Evolutionary conservation across 1,139 yeast genomes (phyloP), one percentile per base, ranked within the genome.

Genomic region (Sugiyamaella paludigena): DNA sequence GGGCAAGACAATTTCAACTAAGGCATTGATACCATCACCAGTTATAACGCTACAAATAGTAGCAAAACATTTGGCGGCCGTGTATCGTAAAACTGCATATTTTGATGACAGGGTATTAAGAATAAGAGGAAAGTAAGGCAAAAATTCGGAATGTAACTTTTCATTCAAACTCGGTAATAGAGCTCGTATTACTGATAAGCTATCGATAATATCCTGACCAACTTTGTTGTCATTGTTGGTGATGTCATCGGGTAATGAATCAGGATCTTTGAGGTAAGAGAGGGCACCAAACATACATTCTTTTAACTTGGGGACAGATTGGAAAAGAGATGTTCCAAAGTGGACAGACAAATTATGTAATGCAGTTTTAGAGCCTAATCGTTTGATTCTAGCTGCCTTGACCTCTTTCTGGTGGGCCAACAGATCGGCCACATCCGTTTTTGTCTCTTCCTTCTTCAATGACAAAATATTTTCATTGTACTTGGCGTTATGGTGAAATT

Each of bases 1-100:
- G 1, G 98, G 97, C 37, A 94, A 70, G 1, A 92, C 76, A 9
- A 78, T 72, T 55, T 84, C 83, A n/a, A 94, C 92, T 54, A 91
- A 74, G 56, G 81, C 81, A 5, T 94, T 84, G 66, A 94, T 86
- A 1, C 89, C 88, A 38, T 75, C 73, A 0, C 86, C 75, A 2
- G 96, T 91, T 45, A 81, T 72, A 1, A 81, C 81, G n/a, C 81
- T 77, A 54, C 96, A 84, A 30, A 91, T 74, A 0, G 87, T 80
- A 0, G 98, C 92, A 61, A 92, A 78, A 57, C 96, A 87, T 66
- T 88, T 88, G 1, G 98, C 92, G 1, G 96, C 83, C 0, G 96
- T 84, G 66, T 87, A 92, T 42, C 99, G 77, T 61, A 92, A 77
- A 0, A 92, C 96, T 0, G 98, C 80, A 57, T 75, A 83, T 27